Base-by-base conservation (phyloP, 2,329 filamentous ascomycete species). In the Colletotrichum aenigma region DNA sequence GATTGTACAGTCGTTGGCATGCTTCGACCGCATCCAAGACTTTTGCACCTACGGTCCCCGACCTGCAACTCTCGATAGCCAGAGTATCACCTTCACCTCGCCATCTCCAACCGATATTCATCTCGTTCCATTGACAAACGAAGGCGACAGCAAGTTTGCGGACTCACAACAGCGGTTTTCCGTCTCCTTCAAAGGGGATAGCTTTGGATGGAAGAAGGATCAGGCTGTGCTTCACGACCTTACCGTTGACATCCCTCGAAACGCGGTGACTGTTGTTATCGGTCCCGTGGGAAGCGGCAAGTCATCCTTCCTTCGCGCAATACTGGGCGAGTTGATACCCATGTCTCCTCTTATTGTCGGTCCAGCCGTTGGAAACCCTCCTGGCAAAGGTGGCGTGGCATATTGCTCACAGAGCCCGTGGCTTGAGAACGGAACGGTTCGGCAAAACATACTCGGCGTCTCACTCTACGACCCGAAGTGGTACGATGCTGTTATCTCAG, bases 11-110 rank as follows among this genome's bases (percentile, higher is more conserved):
- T 77, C 66, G 4, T 21, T 76, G 8, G 71, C 72, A 3, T 65
- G 78, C 21, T 81, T 80, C 62, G 74, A 77, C 30, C 79, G 79
- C 8, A 78, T 81, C 15, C 79, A 81, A 28, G 76, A 78, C 28
- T 81, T 77, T 18, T 79, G 75, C 55, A 78, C 71, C 48, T 55
- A 55, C 48, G 18, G 48, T 6, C 18, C 8, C 48, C 48, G 21
- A 13, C 48, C 48, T 24, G 3, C 48, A 24, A 12, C 48, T 12
- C 8, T 55, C 16, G 48, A 55, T 55, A 24, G 48, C 2, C 48
- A 24, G 10, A 55, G n/a, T n/a, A 55, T n/a, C 48, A 55, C 48
- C 8, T 24, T 16, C 48, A 55, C 8, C 48, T n/a, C 48, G 48
- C 48, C 48, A 7, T 55, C n/a, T n/a, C 5, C 18, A 4, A 55